These are phyloP conservation scores for Aureobasidium namibiae DNA, from an alignment of 2,329 filamentous ascomycete genomes.

Conservation along the genomic window DNA sequence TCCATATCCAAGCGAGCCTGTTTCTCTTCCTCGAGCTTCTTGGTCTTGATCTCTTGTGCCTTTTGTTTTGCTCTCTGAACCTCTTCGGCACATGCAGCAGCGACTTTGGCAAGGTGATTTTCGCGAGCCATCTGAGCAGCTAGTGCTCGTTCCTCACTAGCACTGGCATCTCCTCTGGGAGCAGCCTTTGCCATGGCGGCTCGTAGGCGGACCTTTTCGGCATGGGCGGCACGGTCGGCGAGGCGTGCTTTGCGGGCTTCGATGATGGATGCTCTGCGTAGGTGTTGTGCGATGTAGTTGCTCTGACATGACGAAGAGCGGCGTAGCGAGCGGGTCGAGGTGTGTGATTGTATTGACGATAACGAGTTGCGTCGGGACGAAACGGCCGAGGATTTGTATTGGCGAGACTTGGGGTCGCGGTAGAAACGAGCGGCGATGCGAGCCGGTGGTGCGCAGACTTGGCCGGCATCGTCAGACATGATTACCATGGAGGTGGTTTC, in stretches of 20 bases:
- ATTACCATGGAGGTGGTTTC: slow-evolving; percentile 15
- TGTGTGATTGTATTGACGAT: slow-evolving; percentile 65
- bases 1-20: slow-evolving; percentile 68
- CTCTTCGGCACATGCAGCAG: slow-evolving; percentile 72
- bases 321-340: slow-evolving; percentile 51
- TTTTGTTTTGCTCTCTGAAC: slow-evolving; percentile 74
- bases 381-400: slow-evolving; percentile 66
- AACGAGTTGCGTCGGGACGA: slow-evolving; percentile 75
- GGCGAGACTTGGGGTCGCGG: slow-evolving; percentile 52
- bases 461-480: slow-evolving; percentile 32
- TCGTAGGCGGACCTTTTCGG: slow-evolving; percentile 70
- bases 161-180: slow-evolving; percentile 48
- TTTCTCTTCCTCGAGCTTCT: slow-evolving; percentile 64
- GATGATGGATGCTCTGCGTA: slow-evolving; percentile 71
- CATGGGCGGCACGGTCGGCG: slow-evolving; percentile 72
- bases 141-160: slow-evolving; percentile 67
- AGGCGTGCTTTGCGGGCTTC: slow-evolving; percentile 72
- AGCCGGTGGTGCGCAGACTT: slow-evolving; percentile 57
- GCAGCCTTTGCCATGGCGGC: slow-evolving; percentile 67
- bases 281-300: slow-evolving; percentile 69
- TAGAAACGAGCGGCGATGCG: slow-evolving; percentile 74
- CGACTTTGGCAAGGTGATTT: slow-evolving; percentile 73
- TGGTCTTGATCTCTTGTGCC: slow-evolving; percentile 74
- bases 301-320: slow-evolving; percentile 53
- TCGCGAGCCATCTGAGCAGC: slow-evolving; percentile 72